Evolutionary conservation across 441 rosid species (phyloP), one percentile per base, ranked within the genome.

Genomic region (Jatropha podagrica): DNA sequence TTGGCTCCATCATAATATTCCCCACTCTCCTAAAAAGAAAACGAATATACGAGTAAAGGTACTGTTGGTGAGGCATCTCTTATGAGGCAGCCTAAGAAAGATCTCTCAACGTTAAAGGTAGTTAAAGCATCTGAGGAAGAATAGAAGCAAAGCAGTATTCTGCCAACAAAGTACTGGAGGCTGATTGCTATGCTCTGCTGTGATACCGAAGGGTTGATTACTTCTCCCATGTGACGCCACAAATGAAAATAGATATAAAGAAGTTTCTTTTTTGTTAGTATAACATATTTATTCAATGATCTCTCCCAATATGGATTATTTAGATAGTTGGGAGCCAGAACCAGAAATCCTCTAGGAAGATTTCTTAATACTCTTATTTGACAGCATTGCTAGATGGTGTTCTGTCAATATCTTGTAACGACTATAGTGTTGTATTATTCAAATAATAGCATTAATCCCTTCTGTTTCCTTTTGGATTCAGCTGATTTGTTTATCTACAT

Each of bases 1-100:
- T 91, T 27, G 98, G 99, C 37, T 81, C 92, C 17, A 77, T 96
- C 78, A 85, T 89, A 63, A 88, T 96, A 79, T 54, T 94, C 68
- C 99, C 98, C 49, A 90, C 98, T 27, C 86, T 96, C 61, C 81
- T 92, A 72, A 96, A 94, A 88, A 86, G 92, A 86, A 96, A 94
- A 87, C 92, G 88, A 78, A 89, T 85, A 52, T 88, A 88, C 18
- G 92, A 92, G 83, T 93, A 81, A 89, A 77, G 76, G 72, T 69
- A 23, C 7, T 70, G 59, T 54, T 52, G 77, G 68, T 70, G 48
- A 73, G 55, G 72, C 55, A 63, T 71, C 32, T 11, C 65, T 48
- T 9, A 48, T 46, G 49, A 49, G 70, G 54, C 65, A 69, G 62
- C 64, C 55, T n/a, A 12, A 49, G 27, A 48, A 56, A 52, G 69